Base-by-base conservation (phyloP, 768 basidiomycete genomes). In the Postia placenta region DNA sequence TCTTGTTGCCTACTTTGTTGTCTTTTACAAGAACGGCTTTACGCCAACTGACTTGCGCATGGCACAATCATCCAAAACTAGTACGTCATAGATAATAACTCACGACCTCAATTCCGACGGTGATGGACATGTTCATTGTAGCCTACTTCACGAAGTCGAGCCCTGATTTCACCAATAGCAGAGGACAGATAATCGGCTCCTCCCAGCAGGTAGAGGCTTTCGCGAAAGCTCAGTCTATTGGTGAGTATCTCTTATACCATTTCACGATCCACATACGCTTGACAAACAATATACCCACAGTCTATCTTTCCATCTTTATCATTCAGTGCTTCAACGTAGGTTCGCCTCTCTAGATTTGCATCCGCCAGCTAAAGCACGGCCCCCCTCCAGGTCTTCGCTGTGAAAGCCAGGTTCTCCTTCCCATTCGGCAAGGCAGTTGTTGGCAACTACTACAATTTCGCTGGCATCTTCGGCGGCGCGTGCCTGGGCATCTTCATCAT, bases 231-330 rank as follows among this genome's bases (percentile, higher is more conserved):
- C 81, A 84, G 60, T 79, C 78, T 0, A 83, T 85, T 23, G 75
- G 74, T 74, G 51, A 20, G 68, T 54, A 24, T 4, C 39, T 22
- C 5, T 42, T 5, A 14, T 42, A 28, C 30, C 11, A 40, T 15
- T 28, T 39, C 38, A 42, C 17, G 37, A n/a, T n/a, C n/a, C n/a
- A n/a, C 11, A 20, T 11, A 3, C n/a, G n/a, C n/a, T n/a, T n/a
- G n/a, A n/a, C n/a, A n/a, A n/a, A n/a, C n/a, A n/a, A n/a, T n/a
- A 39, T n/a, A n/a, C n/a, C n/a, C n/a, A 1, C 36, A 74, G 75
- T 79, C 33, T 84, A 82, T 58, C 68, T 83, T n/a, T 78, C 79
- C 3, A 70, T 85, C 27, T 83, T 83, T 68, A 80, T 84, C 54
- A 74, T 70, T 14, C 83, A 83, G 59, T 83, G 81, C 61, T 84